Base-by-base conservation (phyloP, 2,329 filamentous ascomycete genomes). In the Immersiporthe knoxdaviesiana region DNA sequence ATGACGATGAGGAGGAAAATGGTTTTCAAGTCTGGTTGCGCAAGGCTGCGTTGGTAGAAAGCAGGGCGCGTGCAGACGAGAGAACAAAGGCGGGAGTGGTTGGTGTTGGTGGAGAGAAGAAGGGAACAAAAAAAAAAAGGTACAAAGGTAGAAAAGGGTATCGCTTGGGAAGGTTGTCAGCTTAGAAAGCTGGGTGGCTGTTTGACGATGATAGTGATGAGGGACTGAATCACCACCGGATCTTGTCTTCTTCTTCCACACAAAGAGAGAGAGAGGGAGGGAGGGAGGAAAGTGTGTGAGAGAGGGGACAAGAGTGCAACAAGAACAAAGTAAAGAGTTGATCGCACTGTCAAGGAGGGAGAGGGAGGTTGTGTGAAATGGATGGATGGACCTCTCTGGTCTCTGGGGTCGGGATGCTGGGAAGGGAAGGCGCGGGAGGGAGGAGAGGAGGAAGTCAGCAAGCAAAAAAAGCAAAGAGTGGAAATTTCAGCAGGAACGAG, bases 401-500 rank as follows among this genome's bases (percentile, higher is more conserved):
- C 44, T 47, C n/a, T 47, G 44, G 44, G 11, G 37, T 10, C 6
- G 2, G 37, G 37, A 11, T 44, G 39, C 16, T 59, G 65, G 65
- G 24, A n/a, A 54, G 50, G 52, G 52, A 30, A 56, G 27, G 16
- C 12, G 16, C 44, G 52, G 44, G 37, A 50, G 65, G 59, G 21
- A 32, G 21, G 37, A 67, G 56, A 50, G 47, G 56, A 50, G 47
- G 50, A 50, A 64, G 62, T 32, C 18, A 54, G 47, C 27, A 54
- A 47, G 62, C 21, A 47, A 27, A 14, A 27, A 14, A 16, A 52
- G 30, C 32, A 21, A 39, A 27, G 44, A 64, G 62, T 64, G 44
- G 62, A 64, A 52, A 54, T 64, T 64, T 64, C 47, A 64, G 62
- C 62, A 54, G 47, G 61, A 64, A 63, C 41, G 61, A 63, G 24